Conservation (phyloP, 306 rosid species). For the Quercus ilex region DNA sequence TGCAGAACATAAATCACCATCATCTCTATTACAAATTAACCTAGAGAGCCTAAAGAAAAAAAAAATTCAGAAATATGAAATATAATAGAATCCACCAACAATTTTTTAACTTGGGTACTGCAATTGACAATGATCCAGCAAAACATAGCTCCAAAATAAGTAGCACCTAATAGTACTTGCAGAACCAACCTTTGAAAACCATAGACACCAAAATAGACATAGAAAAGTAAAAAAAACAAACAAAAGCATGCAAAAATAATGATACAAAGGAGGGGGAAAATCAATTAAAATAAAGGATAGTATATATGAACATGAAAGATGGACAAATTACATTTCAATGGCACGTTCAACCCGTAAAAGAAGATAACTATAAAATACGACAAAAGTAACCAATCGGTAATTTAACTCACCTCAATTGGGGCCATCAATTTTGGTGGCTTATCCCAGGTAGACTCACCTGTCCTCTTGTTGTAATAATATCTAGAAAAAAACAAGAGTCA, state of each 20-base stretch:
- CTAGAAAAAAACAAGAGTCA: conserved; percentile 32
- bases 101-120: not conserved
- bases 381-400: conserved; percentile 12
- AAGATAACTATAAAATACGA: conserved; percentile 19
- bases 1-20: not conserved
- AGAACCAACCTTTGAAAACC: conserved; percentile 7
- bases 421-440: conserved; percentile 88
- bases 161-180: conserved; percentile 16
- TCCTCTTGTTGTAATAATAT: conserved; percentile 88
- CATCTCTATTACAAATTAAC: not conserved
- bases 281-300: not conserved
- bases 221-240: not conserved
- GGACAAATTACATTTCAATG: not conserved
- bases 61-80: not conserved
- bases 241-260: not conserved
- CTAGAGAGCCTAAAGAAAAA: not conserved
- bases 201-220: conserved; percentile 16
- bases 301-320: not conserved
- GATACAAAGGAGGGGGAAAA: not conserved
- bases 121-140: conserved; percentile 5
- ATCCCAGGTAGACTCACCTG: conserved; percentile 95
- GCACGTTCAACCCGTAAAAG: conserved; percentile 24
- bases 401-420: conserved; percentile 79
- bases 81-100: not conserved
- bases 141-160: conserved; percentile 17